phyloP scores from a whole-genome alignment of 352 stramenopile species.

The Phytophthora hibernalis region DNA sequence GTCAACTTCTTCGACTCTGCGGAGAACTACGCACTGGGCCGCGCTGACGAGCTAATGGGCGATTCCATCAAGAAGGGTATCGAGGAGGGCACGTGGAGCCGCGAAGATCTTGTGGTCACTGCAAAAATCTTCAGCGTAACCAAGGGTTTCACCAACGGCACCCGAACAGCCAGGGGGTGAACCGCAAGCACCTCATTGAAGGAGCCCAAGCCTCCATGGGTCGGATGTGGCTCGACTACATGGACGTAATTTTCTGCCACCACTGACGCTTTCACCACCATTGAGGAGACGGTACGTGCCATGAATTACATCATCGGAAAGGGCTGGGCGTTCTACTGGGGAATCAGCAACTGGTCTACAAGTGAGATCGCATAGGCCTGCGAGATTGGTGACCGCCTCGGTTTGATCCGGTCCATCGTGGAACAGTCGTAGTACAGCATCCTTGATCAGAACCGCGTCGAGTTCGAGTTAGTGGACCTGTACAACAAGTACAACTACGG shows the following conservation, averaged over 20 bases:
- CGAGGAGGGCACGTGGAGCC: slow-evolving; percentile 38
- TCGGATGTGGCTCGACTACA: slow-evolving; percentile 54
- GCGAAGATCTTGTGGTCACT: slow-evolving; percentile 63
- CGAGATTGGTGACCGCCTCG: slow-evolving; percentile 44
- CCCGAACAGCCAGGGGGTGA: slow-evolving; percentile 41
- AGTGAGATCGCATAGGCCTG: slow-evolving; percentile 53
- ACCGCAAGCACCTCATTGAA: slow-evolving; percentile 58
- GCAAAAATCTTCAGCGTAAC: slow-evolving; percentile 63
- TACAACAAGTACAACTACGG: slow-evolving; percentile 62
- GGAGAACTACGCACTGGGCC: slow-evolving; percentile 22
- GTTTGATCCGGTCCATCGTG: slow-evolving; percentile 43
- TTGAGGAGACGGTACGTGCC: slow-evolving; percentile 63
- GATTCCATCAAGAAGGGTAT: slow-evolving; percentile 51
- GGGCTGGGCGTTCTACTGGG: slow-evolving; percentile 70
- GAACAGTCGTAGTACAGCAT: slow-evolving; percentile 75
- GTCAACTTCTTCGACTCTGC: slow-evolving; percentile 33
- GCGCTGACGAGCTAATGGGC: slow-evolving; percentile 45
- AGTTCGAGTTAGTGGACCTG: slow-evolving; percentile 54
- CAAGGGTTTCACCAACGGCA: slow-evolving; percentile 28
- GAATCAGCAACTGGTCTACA: slow-evolving; percentile 43
- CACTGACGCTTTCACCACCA: slow-evolving; percentile 59
- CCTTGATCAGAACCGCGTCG: slow-evolving; percentile 50
- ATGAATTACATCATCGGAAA: slow-evolving; percentile 67
- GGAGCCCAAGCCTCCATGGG: slow-evolving; percentile 46
- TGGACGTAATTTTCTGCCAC: slow-evolving; percentile 74